phyloP scores from a whole-genome alignment of 2,329 filamentous ascomycete species.

The Tolypocladium nubicola region DNA sequence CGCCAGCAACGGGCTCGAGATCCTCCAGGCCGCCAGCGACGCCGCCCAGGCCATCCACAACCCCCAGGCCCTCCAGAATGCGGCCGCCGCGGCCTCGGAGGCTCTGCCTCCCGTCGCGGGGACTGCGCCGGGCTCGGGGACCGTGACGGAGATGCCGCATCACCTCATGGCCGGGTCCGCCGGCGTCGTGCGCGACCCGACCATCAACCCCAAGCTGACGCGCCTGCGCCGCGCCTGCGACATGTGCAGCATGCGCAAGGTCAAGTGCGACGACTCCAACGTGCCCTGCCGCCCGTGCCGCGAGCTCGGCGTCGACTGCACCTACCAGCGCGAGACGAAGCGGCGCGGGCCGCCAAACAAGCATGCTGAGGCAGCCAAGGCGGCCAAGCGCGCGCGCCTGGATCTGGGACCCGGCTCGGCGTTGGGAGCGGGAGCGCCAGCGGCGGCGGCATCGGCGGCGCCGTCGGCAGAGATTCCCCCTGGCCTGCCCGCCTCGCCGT shows the following conservation, averaged over 20 bases:
- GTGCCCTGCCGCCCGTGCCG: constrained; percentile 47
- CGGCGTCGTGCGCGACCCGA: constrained; percentile 25
- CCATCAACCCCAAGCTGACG: constrained; percentile 39
- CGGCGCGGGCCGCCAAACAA: constrained; percentile 49
- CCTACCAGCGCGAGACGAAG: constrained; percentile 46
- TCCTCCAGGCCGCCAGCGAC: constrained; percentile 33
- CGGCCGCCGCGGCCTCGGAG: constrained; percentile 24
- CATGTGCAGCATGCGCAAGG: constrained; percentile 51
- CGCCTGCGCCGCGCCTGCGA: constrained; percentile 49
- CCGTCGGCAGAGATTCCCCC: constrained; percentile 3
- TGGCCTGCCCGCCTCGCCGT: constrained; percentile 19
- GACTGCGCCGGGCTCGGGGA: constrained; percentile 4
- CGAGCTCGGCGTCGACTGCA: constrained; percentile 48
- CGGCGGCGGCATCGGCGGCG: too few species aligned
- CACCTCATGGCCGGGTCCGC: constrained; percentile 5
- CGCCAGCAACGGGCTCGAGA: constrained; percentile 34
- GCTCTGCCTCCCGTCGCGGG: constrained; percentile 17
- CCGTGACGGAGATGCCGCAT: constrained; percentile 7
- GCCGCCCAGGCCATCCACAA: constrained; percentile 29
- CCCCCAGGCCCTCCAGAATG: constrained; percentile 26
- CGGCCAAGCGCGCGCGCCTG: constrained; percentile 35
- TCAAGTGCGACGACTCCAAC: constrained; percentile 47
- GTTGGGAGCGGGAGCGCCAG: too few species aligned
- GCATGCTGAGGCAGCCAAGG: constrained; percentile 44
- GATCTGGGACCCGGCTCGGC: constrained; percentile 15